A percentile compares a stretch with the other conserved stretches of the same genome.
Conservation (phyloP, 2,329 filamentous ascomycete species). For the Paramyrothecium sp. region DNA sequence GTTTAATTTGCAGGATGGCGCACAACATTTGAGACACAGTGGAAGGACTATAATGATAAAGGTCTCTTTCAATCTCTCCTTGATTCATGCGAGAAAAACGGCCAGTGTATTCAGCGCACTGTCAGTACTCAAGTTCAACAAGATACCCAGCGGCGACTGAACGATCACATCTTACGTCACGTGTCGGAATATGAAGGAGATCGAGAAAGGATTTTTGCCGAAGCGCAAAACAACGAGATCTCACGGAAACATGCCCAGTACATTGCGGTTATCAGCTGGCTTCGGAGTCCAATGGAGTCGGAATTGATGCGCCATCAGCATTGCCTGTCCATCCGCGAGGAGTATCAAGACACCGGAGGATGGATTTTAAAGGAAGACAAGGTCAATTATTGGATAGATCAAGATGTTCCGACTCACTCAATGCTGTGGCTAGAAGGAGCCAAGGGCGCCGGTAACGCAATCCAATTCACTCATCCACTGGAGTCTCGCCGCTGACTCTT, state of each 20-base stretch:
- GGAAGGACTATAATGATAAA: not conserved
- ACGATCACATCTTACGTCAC: conserved; percentile 3
- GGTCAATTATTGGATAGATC: conserved; percentile 4
- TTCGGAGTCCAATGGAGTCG: not conserved
- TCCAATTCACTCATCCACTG: not conserved
- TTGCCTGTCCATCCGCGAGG: not conserved
- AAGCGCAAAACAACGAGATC: not conserved
- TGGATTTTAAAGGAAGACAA: conserved; percentile 4
- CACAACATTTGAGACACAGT: not conserved
- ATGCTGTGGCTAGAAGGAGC: conserved; percentile 8
- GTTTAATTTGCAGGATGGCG: not conserved
- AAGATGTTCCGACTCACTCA: conserved; percentile 1
- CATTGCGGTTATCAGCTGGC: conserved; percentile 1
- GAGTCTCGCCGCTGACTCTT: conserved; percentile 6
- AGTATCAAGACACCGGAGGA: conserved; percentile 1
- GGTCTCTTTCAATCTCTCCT: not conserved
- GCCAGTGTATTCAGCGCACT: not conserved
- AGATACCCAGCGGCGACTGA: not conserved
- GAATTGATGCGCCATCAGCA: not conserved
- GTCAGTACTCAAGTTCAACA: not conserved
- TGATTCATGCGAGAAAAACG: not conserved
- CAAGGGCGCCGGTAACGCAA: conserved; percentile 9
- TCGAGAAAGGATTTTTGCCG: not conserved
- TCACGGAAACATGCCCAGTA: conserved; percentile 3
- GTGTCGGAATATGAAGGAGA: not conserved